These are phyloP conservation scores for Wallacemonas sp. DNA, from an alignment of 208 protist genomes.

Conservation along the genomic window DNA sequence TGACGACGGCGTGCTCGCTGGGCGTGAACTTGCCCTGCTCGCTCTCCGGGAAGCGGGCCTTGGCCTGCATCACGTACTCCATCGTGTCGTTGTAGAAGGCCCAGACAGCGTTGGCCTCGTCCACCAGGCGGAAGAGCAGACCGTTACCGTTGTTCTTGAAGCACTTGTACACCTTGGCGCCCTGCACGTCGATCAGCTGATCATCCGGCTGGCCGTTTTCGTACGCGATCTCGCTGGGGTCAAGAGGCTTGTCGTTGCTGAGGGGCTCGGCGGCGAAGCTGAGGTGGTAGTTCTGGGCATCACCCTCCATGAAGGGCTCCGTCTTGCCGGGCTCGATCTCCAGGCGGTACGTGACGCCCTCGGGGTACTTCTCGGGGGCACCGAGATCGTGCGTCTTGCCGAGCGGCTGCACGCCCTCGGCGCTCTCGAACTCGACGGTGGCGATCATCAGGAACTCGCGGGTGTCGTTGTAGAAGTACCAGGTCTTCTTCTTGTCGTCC, in stretches of 20 bases:
- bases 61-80: constrained; percentile 71
- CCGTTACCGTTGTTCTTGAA: constrained; percentile 67
- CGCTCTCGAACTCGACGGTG: constrained; percentile 60
- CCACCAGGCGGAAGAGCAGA: constrained; percentile 57
- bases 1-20: constrained; percentile 33
- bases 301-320: constrained; percentile 64
- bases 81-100: constrained; percentile 71
- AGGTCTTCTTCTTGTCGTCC: constrained; percentile 49
- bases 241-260: constrained; percentile 38
- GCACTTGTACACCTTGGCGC: constrained; percentile 64
- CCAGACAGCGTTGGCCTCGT: constrained; percentile 44
- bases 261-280: constrained; percentile 68
- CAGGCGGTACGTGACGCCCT: constrained; percentile 46
- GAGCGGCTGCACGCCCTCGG: constrained; percentile 45
- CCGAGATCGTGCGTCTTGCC: constrained; percentile 53
- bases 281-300: constrained; percentile 48
- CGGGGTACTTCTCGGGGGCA: constrained; percentile 25
- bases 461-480: constrained; percentile 89
- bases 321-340: constrained; percentile 56
- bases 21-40: constrained; percentile 33
- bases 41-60: constrained; percentile 47
- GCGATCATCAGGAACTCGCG: constrained; percentile 70
- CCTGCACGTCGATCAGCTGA: constrained; percentile 30
- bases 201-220: constrained; percentile 55
- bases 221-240: constrained; percentile 45